Base-by-base conservation (phyloP, 1,139 yeast genomes). In the Wickerhamiella pararugosa region DNA sequence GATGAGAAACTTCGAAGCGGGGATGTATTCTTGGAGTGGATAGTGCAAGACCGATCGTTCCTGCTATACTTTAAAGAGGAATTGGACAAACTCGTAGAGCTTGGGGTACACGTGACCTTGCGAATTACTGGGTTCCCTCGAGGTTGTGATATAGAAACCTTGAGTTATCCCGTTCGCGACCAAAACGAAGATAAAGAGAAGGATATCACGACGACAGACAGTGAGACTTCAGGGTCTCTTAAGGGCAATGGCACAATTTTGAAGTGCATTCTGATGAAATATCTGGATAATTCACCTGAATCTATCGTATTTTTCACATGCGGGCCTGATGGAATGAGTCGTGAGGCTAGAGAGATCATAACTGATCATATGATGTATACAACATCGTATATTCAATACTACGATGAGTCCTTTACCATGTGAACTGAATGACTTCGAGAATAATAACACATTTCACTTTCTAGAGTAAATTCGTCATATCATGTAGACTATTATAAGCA, bases 221-320 rank as follows among this genome's bases (percentile, higher is more conserved):
- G n/a, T 2, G 25, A 7, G 15, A 37, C 33, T 2, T 7, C n/a
- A 5, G 8, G 11, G 29, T 6, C 5, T 11, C 30, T 6, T 4
- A 34, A 15, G 11, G n/a, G 8, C 25, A 7, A 5, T 25, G 40
- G 8, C n/a, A 32, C 5, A 15, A 7, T 15, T 2, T 15, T 6
- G 34, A 8, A 37, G 11, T 25, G 21, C 5, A 29, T 37, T 5
- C 10, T 31, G 8, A 15, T n/a, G 21, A 15, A 27, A 2, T 25
- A 11, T 5, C 7, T 25, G 9, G 10, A 29, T 9, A n/a, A 54
- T 36, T 50, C 35, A 31, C 32, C 28, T 8, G 9, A 26, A 11
- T 28, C 36, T 8, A 10, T 41, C 4, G 36, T 25, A 25, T 29
- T 30, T 11, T 41, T 37, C 32, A 31, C 30, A 5, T 41, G 44